Base-by-base conservation (phyloP, 1,284 basidiomycete genomes). In the Trametes pubescens region DNA sequence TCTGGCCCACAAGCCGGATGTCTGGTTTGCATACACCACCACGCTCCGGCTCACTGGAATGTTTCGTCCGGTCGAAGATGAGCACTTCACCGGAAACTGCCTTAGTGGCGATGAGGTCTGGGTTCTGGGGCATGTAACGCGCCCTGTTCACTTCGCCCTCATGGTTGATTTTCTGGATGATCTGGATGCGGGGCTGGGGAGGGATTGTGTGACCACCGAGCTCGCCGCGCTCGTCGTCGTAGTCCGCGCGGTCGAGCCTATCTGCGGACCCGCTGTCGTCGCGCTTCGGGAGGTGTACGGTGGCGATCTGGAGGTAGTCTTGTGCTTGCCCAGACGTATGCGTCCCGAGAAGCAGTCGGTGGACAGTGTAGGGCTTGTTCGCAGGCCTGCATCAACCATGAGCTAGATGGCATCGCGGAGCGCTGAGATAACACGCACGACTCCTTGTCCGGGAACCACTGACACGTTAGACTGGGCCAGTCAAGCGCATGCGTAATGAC, bases 391-490 rank as follows among this genome's bases (percentile, higher is more conserved):
- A 53, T 38, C 6, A 29, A 24, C 9, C 9, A 51, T 57, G 21
- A 51, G 13, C 10, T 34, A 51, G 8, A 51, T 37, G 11, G 35
- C 16, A 7, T 22, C 8, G 7, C 22, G 14, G 29, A 21, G 26
- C 29, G 18, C 26, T 46, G 8, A 37, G 56, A 48, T 22, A 32
- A 49, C 35, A 82, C 92, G 73, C 72, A 96, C 95, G 87, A 86
- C 79, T 98, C 95, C 78, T 91, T 92, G 82, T 99, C 97, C 0
- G 98, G 98, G 76, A 99, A 94, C 98, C 98, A 99, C 80, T 99
- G 98, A 77, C 94, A 96, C 2, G 98, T 99, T 72, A 99, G 78
- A 72, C 92, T 95, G 18, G 98, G 98, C 98, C 98, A 99, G 77
- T 98, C 96, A 59, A 99, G 85, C 29, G 98, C 97, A 76, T 99